These are phyloP conservation scores for Microstegium vimineum DNA, from an alignment of 176 grass and related monocot species.

Conservation along the genomic window DNA sequence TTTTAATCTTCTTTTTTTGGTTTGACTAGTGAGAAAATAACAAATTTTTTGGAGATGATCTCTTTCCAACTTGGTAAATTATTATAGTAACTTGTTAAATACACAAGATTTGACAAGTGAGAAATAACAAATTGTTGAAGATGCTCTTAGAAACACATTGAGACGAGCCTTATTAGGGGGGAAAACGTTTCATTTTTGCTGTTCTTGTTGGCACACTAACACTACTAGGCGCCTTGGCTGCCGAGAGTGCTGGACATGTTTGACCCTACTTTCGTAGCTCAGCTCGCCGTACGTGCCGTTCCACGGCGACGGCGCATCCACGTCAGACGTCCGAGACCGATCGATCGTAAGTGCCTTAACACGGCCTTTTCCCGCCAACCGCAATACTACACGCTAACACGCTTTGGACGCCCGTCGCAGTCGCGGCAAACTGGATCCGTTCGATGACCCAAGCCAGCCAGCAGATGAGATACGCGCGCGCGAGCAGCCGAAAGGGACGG, in stretches of 20 bases:
- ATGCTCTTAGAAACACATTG: too few species aligned
- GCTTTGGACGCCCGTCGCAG: neutral
- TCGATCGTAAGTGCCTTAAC: neutral
- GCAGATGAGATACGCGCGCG: neutral
- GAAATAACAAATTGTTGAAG: too few species aligned
- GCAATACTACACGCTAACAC: neutral
- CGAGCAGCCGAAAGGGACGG: neutral
- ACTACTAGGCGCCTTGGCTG: too few species aligned
- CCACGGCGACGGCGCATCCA: neutral
- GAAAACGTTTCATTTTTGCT: too few species aligned
- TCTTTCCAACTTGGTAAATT: too few species aligned
- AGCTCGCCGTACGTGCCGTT: neutral
- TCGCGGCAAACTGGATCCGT: neutral
- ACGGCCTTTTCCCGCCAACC: neutral
- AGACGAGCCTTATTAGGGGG: too few species aligned
- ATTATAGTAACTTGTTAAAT: too few species aligned
- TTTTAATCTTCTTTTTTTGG: too few species aligned
- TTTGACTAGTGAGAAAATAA: too few species aligned
- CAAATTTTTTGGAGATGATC: too few species aligned
- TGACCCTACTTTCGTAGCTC: neutral
- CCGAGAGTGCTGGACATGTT: neutral
- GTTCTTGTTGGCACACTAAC: too few species aligned
- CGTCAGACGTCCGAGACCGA: neutral
- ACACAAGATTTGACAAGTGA: too few species aligned
- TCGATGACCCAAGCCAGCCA: neutral